Percentiles rank a stretch among this genome's conserved stretches.
Conservation (phyloP, 768 basidiomycete species). For the Suillus variegatus region DNA sequence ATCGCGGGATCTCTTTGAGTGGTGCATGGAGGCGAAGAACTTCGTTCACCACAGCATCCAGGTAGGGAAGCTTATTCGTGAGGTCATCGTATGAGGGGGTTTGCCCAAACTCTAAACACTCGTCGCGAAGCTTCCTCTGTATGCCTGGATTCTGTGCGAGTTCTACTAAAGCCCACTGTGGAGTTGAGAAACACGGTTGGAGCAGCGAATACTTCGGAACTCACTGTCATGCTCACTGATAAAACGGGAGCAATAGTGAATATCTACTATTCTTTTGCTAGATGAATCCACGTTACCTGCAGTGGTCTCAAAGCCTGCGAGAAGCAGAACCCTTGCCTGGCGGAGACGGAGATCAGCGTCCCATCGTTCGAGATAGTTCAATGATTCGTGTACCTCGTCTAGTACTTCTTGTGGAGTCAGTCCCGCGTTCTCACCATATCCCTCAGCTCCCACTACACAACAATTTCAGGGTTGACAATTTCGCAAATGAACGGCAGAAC, state of each 20-base stretch:
- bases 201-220: neutral
- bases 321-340: conserved; percentile 16
- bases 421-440: neutral
- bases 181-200: neutral
- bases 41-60: conserved; percentile 44
- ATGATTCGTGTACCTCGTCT: neutral
- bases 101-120: conserved; percentile 23
- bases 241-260: neutral
- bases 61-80: conserved; percentile 36
- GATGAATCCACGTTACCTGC: conserved; percentile 24
- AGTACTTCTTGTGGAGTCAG: neutral
- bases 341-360: neutral
- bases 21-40: conserved; percentile 40
- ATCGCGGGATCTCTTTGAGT: conserved; percentile 29
- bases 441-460: neutral
- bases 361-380: neutral
- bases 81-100: conserved; percentile 44
- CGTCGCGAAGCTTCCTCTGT: conserved; percentile 29
- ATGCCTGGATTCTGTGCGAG: conserved; percentile 26
- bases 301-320: conserved; percentile 20
- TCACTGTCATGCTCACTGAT: conserved; percentile 14
- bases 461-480: neutral
- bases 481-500: neutral
- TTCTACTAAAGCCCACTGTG: conserved; percentile 38
- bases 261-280: neutral